phyloP scores from a whole-genome alignment of 2,329 filamentous ascomycete species.

The Xylariaceae sp. region DNA sequence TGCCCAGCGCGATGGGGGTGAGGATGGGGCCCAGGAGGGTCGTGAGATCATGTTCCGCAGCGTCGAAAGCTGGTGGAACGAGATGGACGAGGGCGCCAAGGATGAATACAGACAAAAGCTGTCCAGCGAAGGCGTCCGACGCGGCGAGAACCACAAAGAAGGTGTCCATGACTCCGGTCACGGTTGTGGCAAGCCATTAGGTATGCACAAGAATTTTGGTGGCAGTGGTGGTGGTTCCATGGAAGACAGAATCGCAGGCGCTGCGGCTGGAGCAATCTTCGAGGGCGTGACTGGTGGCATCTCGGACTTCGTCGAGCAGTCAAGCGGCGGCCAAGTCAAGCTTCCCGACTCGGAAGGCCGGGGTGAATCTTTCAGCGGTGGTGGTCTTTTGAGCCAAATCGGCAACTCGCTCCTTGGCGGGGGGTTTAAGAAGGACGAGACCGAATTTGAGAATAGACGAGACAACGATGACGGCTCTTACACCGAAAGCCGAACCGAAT shows the following conservation, averaged over 20 bases:
- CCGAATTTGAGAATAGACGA: conserved; percentile 45
- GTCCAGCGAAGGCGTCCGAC: conserved; percentile 72
- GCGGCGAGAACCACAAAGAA: conserved; percentile 81
- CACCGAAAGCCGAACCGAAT: conserved; percentile 59
- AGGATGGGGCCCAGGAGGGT: conserved; percentile 69
- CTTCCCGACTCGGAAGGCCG: conserved; percentile 15
- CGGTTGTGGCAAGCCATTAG: conserved; percentile 74
- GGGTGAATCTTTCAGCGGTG: conserved; percentile 57
- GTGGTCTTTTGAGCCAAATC: conserved; percentile 67
- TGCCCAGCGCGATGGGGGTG: conserved; percentile 67
- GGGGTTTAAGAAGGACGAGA: conserved; percentile 54
- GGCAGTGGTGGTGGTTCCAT: conserved; percentile 42
- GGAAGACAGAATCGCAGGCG: conserved; percentile 56
- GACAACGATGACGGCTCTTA: conserved; percentile 60
- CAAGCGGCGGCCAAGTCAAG: conserved; percentile 39
- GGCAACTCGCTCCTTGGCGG: conserved; percentile 66
- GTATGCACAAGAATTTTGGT: conserved; percentile 66
- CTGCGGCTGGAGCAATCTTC: conserved; percentile 56
- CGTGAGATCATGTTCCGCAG: conserved; percentile 75
- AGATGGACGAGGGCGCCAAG: conserved; percentile 60
- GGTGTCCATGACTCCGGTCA: conserved; percentile 82
- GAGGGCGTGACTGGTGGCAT: conserved; percentile 55
- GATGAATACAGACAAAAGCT: conserved; percentile 71
- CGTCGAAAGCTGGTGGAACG: conserved; percentile 79
- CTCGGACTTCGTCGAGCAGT: conserved; percentile 44